Conservation (phyloP, 495 filamentous ascomycete species). For the Cairneyella variabilis region DNA sequence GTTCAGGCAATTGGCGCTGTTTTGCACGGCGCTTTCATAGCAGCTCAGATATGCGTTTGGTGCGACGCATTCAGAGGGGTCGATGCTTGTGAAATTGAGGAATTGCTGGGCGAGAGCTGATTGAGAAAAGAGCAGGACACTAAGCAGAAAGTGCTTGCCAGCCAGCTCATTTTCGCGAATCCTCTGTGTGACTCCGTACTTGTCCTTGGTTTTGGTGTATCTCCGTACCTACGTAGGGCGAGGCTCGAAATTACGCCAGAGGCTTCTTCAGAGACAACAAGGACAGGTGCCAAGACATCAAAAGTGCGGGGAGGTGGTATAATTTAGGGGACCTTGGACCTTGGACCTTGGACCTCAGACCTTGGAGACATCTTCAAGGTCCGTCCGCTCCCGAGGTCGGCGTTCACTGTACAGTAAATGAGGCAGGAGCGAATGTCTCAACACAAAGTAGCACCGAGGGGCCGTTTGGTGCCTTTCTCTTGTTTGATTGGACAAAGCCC, state of each 20-base stretch:
- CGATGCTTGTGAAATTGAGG: conserved; percentile 2
- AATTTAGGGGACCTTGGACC: too few relatives aligned
- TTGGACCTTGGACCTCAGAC: too few relatives aligned
- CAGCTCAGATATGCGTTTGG: conserved; percentile 5
- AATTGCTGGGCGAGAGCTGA: background rate
- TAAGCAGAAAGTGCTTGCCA: background rate
- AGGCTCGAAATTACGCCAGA: background rate
- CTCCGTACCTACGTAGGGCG: too few relatives aligned
- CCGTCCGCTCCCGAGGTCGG: too few relatives aligned
- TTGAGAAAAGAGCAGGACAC: background rate
- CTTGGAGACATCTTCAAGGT: too few relatives aligned
- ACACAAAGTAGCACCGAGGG: too few relatives aligned
- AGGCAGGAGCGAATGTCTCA: too few relatives aligned
- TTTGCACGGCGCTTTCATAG: background rate
- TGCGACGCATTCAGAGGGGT: conserved; percentile 4
- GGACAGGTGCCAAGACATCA: background rate
- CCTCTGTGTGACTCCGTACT: background rate
- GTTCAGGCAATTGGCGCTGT: background rate
- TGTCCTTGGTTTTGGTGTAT: background rate
- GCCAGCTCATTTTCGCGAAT: background rate
- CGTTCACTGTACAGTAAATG: too few relatives aligned
- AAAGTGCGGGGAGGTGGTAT: background rate
- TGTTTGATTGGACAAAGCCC: background rate
- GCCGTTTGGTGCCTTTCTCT: too few relatives aligned
- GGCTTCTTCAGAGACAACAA: background rate